phyloP scores from a whole-genome alignment of 306 rosid species.

The Sechiopsis laciniata region DNA sequence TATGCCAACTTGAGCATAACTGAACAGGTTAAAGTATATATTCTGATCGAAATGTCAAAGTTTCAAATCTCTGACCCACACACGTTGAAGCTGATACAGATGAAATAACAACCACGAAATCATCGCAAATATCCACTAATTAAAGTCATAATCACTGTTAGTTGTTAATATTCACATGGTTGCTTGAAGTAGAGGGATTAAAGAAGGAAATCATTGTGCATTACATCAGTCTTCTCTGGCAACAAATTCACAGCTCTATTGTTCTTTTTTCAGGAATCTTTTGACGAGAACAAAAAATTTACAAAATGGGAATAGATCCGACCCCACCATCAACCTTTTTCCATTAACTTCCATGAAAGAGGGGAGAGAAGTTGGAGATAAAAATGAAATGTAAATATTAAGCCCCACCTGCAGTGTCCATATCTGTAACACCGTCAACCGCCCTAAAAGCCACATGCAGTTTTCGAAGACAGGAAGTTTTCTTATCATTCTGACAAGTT shows the following conservation, averaged over 20 bases:
- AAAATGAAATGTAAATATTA: constrained; percentile 27
- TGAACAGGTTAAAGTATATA: not conserved
- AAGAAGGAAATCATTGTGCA: constrained; percentile 18
- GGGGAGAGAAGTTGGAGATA: constrained; percentile 5
- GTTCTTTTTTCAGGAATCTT: constrained; percentile 10
- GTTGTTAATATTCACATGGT: constrained; percentile 1
- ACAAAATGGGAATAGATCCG: constrained; percentile 28
- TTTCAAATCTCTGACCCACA: no score
- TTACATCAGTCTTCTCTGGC: constrained; percentile 1
- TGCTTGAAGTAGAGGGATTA: constrained; percentile 1
- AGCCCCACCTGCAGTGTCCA: constrained; percentile 87
- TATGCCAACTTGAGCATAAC: not conserved
- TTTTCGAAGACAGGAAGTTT: constrained; percentile 56
- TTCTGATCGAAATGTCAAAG: no score
- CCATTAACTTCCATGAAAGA: not conserved
- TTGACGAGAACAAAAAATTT: constrained; percentile 4
- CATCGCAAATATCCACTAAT: not conserved
- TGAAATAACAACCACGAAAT: not conserved
- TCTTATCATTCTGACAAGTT: constrained; percentile 47
- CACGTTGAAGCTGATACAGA: not conserved
- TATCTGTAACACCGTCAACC: constrained; percentile 71
- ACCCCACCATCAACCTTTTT: constrained; percentile 37
- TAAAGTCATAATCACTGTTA: constrained; percentile 1
- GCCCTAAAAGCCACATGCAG: constrained; percentile 68
- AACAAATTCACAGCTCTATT: constrained; percentile 9